Conservation (phyloP, 148 eudicot genomes). For the Dysphania ambrosioides region DNA sequence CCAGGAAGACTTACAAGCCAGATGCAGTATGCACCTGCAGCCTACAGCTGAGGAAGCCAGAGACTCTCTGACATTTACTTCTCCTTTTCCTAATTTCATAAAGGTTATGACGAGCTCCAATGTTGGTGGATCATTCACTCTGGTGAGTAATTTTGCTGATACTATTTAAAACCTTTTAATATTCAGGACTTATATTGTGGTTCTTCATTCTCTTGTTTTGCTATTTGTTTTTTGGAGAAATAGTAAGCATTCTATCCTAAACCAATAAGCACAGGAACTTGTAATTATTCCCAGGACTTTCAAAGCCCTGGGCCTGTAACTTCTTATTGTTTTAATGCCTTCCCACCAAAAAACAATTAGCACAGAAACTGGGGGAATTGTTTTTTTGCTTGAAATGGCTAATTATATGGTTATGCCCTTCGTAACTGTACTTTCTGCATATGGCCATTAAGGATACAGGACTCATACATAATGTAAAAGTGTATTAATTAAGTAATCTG, state of each 20-base stretch:
- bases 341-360: too few relatives aligned
- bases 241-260: too few relatives aligned
- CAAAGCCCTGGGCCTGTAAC: too few relatives aligned
- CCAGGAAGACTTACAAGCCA: slow-evolving; percentile 8
- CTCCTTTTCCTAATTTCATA: slow-evolving; percentile 61
- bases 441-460: neutral
- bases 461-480: neutral
- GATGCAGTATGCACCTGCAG: slow-evolving; percentile 18
- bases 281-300: too few relatives aligned
- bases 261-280: too few relatives aligned
- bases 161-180: neutral
- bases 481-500: neutral
- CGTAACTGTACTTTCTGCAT: neutral
- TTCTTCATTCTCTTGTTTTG: neutral
- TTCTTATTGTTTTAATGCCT: too few relatives aligned
- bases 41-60: slow-evolving; percentile 51
- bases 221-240: too few relatives aligned
- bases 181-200: neutral
- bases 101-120: slow-evolving; percentile 77
- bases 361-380: too few relatives aligned
- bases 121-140: slow-evolving; percentile 54
- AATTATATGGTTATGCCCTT: neutral
- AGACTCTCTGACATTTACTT: slow-evolving; percentile 47
- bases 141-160: slow-evolving; percentile 47
- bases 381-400: neutral